Base-by-base conservation (phyloP, 148 eudicot genomes). In the Vaccinium darrowii region DNA sequence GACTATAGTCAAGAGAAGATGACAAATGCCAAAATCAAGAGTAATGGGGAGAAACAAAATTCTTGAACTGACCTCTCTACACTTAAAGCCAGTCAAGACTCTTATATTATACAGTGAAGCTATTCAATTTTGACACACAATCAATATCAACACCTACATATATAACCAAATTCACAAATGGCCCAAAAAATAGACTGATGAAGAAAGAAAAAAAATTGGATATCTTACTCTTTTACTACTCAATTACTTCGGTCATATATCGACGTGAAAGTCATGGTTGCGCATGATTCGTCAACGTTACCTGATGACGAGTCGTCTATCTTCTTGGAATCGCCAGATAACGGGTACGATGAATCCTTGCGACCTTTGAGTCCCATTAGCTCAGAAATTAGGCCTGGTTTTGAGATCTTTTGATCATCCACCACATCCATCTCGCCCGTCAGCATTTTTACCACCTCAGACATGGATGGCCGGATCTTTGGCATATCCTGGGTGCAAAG, bases 401-500 rank as follows among this genome's bases (percentile, higher is more conserved):
- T 85, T 33, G 91, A 85, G 49, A 93, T 71, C 81, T 56, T 81
- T 36, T 33, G 53, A 21, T 84, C 87, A 76, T 82, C 76, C 27
- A 93, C 81, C 27, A 93, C 81, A 27, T 86, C 90, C 76, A 76
- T 85, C 89, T 94, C 90, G 19, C 95, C 95, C 23, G 83, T 90
- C 60, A 94, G 90, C 95, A 93, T 90, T 85, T 86, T 84, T 79
- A 89, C 89, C 84, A 93, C 93, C 18, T 82, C 83, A 67, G 98
- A 91, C 95, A 91, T 92, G 25, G 88, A 21, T 82, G 98, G 98
- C 71, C 98, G 88, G 27, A 72, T 87, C 84, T 89, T 93, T 23
- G 94, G 91, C 63, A 53, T 50, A 53, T 87, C 92, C 91, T 95
- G 97, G 77, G 93, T 91, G 92, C 98, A 95, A 72, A 95, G 90